Base-by-base conservation (phyloP, 225 moss, liverwort and hornwort species). In the Sphagnum tenellum region DNA sequence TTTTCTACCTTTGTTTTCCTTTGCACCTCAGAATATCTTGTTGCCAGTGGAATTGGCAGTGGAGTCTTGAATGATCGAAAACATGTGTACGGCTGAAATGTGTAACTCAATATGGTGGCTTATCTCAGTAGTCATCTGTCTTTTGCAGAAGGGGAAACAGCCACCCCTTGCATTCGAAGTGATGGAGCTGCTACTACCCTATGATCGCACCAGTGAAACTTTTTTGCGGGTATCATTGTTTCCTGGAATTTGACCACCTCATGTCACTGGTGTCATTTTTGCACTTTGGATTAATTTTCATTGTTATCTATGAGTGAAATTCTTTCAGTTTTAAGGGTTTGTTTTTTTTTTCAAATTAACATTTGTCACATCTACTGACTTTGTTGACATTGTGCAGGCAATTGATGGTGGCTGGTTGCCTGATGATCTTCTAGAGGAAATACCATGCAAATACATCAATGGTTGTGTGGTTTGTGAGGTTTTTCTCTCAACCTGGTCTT, bases 401-500 rank as follows among this genome's bases (percentile, higher is more conserved):
- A 90, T 99, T 71, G 98, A 99, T 70, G 90, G 90, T 60, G 98
- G 98, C 69, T 89, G 89, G 87, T 77, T 99, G 53, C 98, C 98
- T 8, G 87, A 83, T 70, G 87, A 81, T 62, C 80, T 99, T 67
- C 81, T 99, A 44, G 90, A 99, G 59, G 98, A 99, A 61, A 88
- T 99, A 65, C 98, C 98, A 3, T 99, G 98, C 82, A 81, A 74
- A 49, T 99, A 83, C 60, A 71, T 90, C 55, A 82, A 99, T 77
- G 98, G 98, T 54, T 99, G 93, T 78, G 89, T 91, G 79, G 62
- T 86, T 66, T 99, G 93, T 62, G 90, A 99, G 93, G 98, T 99
- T 71, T 11, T 10, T 53, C 9, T 12, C 8, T 50, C 10, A 72
- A 29, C 29, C 29, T 29, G 29, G 29, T 29, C 29, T 29, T 29